These are phyloP conservation scores for Cicer arietinum DNA, from an alignment of 306 rosid genomes.

Conservation along the genomic window DNA sequence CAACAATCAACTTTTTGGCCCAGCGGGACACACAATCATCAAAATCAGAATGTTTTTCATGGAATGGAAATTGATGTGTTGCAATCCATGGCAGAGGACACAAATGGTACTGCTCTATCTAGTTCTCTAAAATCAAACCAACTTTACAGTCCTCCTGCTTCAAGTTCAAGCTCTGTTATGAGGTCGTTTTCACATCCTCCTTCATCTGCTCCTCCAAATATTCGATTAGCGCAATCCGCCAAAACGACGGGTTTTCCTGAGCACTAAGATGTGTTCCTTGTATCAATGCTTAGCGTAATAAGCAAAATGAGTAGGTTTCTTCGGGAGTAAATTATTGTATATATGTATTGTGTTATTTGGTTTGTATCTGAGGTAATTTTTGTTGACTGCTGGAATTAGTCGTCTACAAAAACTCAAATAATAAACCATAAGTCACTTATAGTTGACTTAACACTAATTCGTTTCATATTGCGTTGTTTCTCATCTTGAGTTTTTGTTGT, in stretches of 20 bases:
- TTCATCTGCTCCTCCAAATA: conserved; percentile 54
- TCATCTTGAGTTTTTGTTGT: not conserved
- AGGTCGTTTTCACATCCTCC: conserved; percentile 54
- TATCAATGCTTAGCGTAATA: not conserved
- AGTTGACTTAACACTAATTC: conserved; percentile 10
- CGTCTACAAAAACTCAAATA: not conserved
- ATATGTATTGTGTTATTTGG: conserved; percentile 8
- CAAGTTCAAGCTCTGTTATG: conserved; percentile 46
- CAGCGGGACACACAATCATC: conserved; percentile 48
- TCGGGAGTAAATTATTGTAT: conserved; percentile 19
- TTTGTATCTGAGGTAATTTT: conserved; percentile 24
- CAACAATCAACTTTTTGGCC: conserved; percentile 64
- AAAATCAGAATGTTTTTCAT: conserved; percentile 50
- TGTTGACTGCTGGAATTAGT: not conserved
- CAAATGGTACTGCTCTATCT: conserved; percentile 43
- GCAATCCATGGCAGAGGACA: conserved; percentile 51
- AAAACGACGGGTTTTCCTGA: conserved; percentile 54
- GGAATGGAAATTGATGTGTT: conserved; percentile 65
- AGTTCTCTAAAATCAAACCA: conserved; percentile 53
- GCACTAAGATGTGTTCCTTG: conserved; percentile 26
- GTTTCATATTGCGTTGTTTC: conserved; percentile 14
- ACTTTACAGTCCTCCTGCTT: conserved; percentile 52
- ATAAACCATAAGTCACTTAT: not conserved
- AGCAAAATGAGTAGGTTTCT: conserved; percentile 14
- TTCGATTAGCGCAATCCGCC: conserved; percentile 47